phyloP scores from a whole-genome alignment of 2,329 filamentous ascomycete species.

The Paradendryphiella salina region DNA sequence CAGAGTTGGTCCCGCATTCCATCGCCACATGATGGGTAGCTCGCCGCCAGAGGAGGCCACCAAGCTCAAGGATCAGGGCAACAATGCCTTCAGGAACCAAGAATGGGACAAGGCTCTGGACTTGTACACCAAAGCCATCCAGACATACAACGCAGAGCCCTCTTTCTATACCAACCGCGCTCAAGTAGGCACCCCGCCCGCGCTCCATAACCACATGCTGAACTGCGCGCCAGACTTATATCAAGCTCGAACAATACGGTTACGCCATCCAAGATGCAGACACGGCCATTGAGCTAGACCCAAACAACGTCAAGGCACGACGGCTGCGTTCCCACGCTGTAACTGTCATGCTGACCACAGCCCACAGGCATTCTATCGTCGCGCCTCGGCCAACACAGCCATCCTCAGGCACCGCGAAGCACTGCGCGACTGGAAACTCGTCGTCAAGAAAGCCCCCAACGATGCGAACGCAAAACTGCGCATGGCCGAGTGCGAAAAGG shows the following conservation, averaged over 20 bases:
- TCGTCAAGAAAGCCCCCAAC: constrained; percentile 80
- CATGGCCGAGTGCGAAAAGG: constrained; percentile 89
- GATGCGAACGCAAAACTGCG: constrained; percentile 93
- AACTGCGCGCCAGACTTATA: constrained; percentile 69
- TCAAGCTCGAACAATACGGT: constrained; percentile 93
- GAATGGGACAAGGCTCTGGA: constrained; percentile 84
- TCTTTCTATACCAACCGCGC: constrained; percentile 94
- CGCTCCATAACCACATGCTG: constrained; percentile 21
- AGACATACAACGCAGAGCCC: constrained; percentile 77
- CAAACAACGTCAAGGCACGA: constrained; percentile 80
- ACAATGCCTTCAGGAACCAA: constrained; percentile 85
- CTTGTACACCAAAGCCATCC: constrained; percentile 85
- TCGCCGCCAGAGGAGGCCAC: constrained; percentile 68
- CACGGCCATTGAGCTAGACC: constrained; percentile 87
- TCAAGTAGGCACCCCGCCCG: constrained; percentile 65
- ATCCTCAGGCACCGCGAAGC: constrained; percentile 89
- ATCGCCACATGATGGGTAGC: constrained; percentile 39
- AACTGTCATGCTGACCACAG: constrained; percentile 8
- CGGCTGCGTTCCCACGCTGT: background rate
- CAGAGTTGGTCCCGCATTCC: constrained; percentile 17
- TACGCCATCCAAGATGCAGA: constrained; percentile 90
- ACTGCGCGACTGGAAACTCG: constrained; percentile 87
- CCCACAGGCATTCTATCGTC: constrained; percentile 83
- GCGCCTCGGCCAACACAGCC: constrained; percentile 87
- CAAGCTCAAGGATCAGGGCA: constrained; percentile 89